A percentile compares a stretch with the other conserved stretches of the same genome.
Conservation (phyloP, 768 basidiomycete species). For the Hydnum rufescens region DNA sequence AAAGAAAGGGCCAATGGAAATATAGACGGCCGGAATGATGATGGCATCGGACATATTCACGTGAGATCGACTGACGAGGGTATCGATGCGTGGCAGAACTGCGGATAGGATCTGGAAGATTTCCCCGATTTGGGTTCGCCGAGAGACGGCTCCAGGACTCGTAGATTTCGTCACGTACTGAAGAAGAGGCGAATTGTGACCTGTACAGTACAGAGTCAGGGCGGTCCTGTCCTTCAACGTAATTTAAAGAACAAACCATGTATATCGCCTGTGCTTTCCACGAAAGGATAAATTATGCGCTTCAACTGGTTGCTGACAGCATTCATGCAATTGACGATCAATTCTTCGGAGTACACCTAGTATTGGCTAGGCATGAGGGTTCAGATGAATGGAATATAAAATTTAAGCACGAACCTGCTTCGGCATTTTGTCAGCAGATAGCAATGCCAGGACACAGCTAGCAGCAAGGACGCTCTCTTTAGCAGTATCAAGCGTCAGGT, state of each 20-base stretch:
- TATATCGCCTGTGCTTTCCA: slow-evolving; percentile 32
- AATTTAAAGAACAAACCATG: slow-evolving; percentile 14
- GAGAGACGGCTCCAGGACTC: slow-evolving; percentile 14
- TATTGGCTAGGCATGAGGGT: neutral
- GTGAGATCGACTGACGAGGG: slow-evolving; percentile 36
- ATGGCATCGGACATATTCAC: slow-evolving; percentile 67
- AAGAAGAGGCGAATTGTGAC: slow-evolving; percentile 17
- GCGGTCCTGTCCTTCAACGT: neutral
- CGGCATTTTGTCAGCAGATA: slow-evolving; percentile 58
- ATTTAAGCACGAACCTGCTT: slow-evolving; percentile 46
- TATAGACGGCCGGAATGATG: slow-evolving; percentile 82
- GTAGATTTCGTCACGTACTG: slow-evolving; percentile 27
- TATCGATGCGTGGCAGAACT: slow-evolving; percentile 53
- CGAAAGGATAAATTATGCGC: slow-evolving; percentile 66
- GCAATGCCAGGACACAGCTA: slow-evolving; percentile 59
- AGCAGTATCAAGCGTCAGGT: slow-evolving; percentile 35
- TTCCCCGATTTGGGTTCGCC: slow-evolving; percentile 23
- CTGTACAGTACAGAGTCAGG: slow-evolving; percentile 14
- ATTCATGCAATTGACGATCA: slow-evolving; percentile 59
- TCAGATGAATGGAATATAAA: neutral
- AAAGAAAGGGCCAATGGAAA: slow-evolving; percentile 89
- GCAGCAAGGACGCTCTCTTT: slow-evolving; percentile 63
- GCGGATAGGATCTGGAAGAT: slow-evolving; percentile 54
- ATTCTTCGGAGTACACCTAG: slow-evolving; percentile 85
- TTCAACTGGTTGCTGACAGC: slow-evolving; percentile 65